A percentile compares a stretch with the other conserved stretches of the same genome.
Evolutionary conservation across 148 eudicot genomes (phyloP).

Genomic region (Spergularia bocconei): DNA sequence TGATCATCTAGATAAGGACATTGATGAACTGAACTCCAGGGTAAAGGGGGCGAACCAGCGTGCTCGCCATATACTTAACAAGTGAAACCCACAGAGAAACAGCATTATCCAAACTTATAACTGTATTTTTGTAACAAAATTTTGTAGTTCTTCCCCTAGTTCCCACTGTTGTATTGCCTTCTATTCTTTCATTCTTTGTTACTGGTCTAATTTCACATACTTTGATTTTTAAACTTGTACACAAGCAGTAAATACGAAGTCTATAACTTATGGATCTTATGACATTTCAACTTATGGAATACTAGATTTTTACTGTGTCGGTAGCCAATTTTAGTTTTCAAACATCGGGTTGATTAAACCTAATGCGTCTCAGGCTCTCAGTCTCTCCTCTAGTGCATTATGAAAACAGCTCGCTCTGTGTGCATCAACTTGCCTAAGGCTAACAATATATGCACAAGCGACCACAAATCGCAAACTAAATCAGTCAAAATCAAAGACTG

Average conservation of each 20-base stretch:
- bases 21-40: slow-evolving; percentile 77
- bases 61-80: slow-evolving; percentile 36
- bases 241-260: not conserved
- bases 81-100: not conserved
- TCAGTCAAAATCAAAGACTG: no score
- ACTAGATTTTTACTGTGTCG: no score
- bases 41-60: slow-evolving; percentile 82
- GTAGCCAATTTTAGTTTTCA: no score
- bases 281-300: no score
- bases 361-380: no score
- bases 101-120: slow-evolving; percentile 13
- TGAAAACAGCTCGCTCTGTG: no score
- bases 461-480: no score
- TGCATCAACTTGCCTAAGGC: no score
- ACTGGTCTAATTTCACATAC: not conserved
- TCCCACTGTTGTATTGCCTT: slow-evolving; percentile 8
- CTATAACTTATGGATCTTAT: not conserved
- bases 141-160: slow-evolving; percentile 12
- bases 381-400: no score
- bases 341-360: no score
- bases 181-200: slow-evolving; percentile 17
- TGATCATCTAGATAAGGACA: slow-evolving; percentile 65
- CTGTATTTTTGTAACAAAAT: not conserved
- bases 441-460: no score
- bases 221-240: not conserved